Evolutionary conservation across 1,139 yeast genomes (phyloP).

Genomic region (Pichia sp.): DNA sequence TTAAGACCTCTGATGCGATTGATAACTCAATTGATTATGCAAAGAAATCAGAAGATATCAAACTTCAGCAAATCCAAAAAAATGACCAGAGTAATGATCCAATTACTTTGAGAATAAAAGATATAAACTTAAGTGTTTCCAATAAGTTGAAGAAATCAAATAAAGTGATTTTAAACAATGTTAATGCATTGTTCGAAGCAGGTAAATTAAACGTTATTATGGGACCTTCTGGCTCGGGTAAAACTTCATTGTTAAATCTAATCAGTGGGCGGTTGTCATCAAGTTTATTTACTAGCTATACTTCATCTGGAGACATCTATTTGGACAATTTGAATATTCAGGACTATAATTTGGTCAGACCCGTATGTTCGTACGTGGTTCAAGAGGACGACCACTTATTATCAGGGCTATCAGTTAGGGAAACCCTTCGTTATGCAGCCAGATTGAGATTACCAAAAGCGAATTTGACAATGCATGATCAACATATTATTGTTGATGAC

Average conservation of each 20-base stretch:
- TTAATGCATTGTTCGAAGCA: constrained; percentile 52
- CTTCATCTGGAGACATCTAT: constrained; percentile 31
- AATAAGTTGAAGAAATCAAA: constrained; percentile 12
- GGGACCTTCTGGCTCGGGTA: constrained; percentile 90
- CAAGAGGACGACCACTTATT: constrained; percentile 72
- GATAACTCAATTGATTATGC: constrained; percentile 10
- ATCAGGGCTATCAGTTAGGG: constrained; percentile 66
- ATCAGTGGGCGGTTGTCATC: constrained; percentile 57
- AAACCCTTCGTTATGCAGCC: constrained; percentile 69
- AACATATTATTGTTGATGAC: constrained; percentile 37
- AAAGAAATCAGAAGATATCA: constrained; percentile 2
- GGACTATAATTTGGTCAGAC: constrained; percentile 29
- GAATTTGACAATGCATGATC: constrained; percentile 27
- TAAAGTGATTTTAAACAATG: constrained; percentile 37
- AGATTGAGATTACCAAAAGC: constrained; percentile 44
- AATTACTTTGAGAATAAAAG: constrained; percentile 13
- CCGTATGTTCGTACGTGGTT: constrained; percentile 64
- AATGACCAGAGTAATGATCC: background rate
- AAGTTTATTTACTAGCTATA: constrained; percentile 29
- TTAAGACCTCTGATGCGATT: constrained; percentile 11
- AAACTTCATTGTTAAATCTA: constrained; percentile 62
- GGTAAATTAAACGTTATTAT: constrained; percentile 71
- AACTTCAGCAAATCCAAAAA: background rate
- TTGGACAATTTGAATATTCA: constrained; percentile 30
- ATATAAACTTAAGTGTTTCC: constrained; percentile 17